Base-by-base conservation (phyloP, 169 alveolate genomes). In the Theileria sp. region DNA sequence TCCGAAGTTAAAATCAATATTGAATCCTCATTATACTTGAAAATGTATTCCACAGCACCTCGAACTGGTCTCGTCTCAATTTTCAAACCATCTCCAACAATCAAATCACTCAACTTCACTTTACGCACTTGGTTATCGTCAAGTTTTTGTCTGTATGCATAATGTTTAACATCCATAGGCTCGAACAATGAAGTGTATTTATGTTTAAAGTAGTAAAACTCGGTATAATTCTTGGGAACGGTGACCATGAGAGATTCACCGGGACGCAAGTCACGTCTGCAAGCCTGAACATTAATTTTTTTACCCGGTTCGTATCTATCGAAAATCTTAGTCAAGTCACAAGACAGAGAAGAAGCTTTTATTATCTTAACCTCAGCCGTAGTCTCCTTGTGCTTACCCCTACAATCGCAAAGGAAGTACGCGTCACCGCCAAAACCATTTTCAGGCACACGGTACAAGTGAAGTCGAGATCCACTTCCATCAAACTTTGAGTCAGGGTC, bases 371-470 rank as follows among this genome's bases (percentile, higher is more conserved):
- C 50, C 65, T 28, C n/a, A 71, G 49, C 75, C 54, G 2, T 36
- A 15, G 60, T 74, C 7, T 19, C 58, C 61, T 30, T 12, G 21
- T 44, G 1, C 72, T 54, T 21, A 36, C 66, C 81, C 56, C 10
- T 23, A 70, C 89, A 83, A 9, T 23, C 30, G 60, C 89, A 83
- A n/a, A 9, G 13, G 19, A 67, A 61, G 12, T 36, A 1, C 49
- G 76, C 28, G 70, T 75, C 54, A 26, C 17, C 38, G 28, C 17
- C 68, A 38, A 58, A 38, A 10, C 81, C 75, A n/a, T 54, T 23
- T 6, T 62, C 54, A 17, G 86, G 54, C 12, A 83, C 77, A n/a
- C 50, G 32, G 60, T 64, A 83, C 49, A 83, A 54, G n/a, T 36
- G 32, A 23, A 83, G 61, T 3, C 77, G 34, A 1, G 7, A 10